A percentile compares a stretch with the other conserved stretches of the same genome.
These are phyloP conservation scores for Stagonosporopsis vannaccii DNA, from an alignment of 2,329 filamentous ascomycete species.

Conservation along the genomic window DNA sequence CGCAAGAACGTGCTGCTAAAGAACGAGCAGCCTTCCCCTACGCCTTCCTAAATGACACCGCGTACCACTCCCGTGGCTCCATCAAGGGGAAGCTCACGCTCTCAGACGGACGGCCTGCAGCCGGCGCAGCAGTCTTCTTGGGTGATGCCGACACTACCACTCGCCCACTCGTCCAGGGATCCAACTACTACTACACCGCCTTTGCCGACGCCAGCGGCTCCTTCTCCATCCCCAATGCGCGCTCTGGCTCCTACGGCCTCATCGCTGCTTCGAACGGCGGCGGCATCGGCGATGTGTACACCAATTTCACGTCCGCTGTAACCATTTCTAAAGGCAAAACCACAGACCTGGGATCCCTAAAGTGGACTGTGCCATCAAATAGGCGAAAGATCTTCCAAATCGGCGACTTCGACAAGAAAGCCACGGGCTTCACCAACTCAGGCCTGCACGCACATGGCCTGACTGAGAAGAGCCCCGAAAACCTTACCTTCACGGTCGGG, in stretches of 20 bases:
- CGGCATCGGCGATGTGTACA: conserved; percentile 53
- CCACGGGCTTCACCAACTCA: conserved; percentile 52
- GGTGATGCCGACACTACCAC: conserved; percentile 53
- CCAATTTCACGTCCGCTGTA: conserved; percentile 49
- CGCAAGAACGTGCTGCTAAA: conserved; percentile 40
- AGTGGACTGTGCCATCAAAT: conserved; percentile 47
- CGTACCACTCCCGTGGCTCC: conserved; percentile 55
- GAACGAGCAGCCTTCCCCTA: conserved; percentile 56
- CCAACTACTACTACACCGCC: conserved; percentile 55
- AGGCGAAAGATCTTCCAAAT: conserved; percentile 54
- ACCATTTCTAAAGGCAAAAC: conserved; percentile 38
- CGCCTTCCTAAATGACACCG: conserved; percentile 51
- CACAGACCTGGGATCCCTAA: conserved; percentile 43
- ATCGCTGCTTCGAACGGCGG: conserved; percentile 58
- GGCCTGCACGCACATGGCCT: conserved; percentile 53
- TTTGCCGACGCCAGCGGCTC: conserved; percentile 50
- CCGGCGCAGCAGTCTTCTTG: conserved; percentile 56
- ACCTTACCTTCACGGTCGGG: conserved; percentile 53
- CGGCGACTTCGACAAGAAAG: conserved; percentile 54
- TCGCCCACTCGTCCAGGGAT: conserved; percentile 54
- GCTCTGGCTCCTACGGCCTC: conserved; percentile 52
- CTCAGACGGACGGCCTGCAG: conserved; percentile 55
- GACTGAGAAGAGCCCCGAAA: conserved; percentile 51
- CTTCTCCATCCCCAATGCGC: conserved; percentile 53
- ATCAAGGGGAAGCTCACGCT: conserved; percentile 52